Evolutionary conservation across 257 asterid species (phyloP).

Genomic region (Solanum lignicaule): DNA sequence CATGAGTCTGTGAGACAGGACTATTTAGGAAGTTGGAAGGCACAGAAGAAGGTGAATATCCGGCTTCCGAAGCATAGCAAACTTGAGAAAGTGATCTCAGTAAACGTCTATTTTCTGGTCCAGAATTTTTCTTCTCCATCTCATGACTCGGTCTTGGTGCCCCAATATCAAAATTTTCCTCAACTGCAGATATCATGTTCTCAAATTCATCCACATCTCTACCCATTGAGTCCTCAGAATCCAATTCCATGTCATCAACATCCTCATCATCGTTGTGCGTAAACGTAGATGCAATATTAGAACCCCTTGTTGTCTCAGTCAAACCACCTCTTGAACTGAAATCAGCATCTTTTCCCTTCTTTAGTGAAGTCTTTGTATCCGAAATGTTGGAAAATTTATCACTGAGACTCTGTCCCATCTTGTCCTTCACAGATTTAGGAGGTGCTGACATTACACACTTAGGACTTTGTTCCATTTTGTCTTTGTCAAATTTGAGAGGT

Average conservation of each 20-base stretch:
- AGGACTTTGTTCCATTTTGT: constrained; percentile 24
- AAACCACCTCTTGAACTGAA: constrained; percentile 32
- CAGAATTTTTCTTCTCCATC: constrained; percentile 26
- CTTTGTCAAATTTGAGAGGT: constrained; percentile 34
- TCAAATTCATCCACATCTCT: constrained; percentile 34
- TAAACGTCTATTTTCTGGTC: constrained; percentile 41
- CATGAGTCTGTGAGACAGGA: constrained; percentile 24
- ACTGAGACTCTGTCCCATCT: neutral
- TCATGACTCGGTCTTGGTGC: constrained; percentile 13
- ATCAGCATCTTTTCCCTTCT: constrained; percentile 46
- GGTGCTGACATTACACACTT: neutral
- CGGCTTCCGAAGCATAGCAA: constrained; percentile 44
- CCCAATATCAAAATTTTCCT: neutral
- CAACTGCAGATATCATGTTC: constrained; percentile 12
- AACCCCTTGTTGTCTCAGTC: constrained; percentile 32
- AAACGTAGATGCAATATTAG: constrained; percentile 17
- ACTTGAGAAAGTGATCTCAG: constrained; percentile 38
- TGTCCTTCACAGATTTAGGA: neutral
- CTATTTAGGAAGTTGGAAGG: constrained; percentile 37
- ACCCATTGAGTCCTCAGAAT: constrained; percentile 33
- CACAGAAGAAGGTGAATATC: constrained; percentile 20
- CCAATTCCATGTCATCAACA: constrained; percentile 37
- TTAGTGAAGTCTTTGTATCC: constrained; percentile 40
- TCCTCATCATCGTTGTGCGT: constrained; percentile 33
- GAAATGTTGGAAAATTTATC: constrained; percentile 23